phyloP scores from a whole-genome alignment of 2,329 filamentous ascomycete genomes.

The Bipolaris bicolor region DNA sequence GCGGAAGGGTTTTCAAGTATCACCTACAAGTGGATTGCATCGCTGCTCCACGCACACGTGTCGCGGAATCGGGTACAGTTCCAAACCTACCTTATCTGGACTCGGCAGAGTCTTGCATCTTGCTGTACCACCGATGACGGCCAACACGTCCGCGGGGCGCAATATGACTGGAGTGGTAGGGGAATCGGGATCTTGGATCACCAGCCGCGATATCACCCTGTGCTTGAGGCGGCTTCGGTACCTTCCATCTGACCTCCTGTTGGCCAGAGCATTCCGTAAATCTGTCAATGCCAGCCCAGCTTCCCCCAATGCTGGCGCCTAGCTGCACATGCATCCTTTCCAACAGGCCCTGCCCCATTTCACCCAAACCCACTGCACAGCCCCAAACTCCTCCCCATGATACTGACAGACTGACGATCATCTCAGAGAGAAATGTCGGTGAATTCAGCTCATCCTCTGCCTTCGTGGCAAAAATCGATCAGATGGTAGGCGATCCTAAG shows the following conservation, averaged over 20 bases:
- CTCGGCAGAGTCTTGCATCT: not conserved
- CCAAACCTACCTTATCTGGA: not conserved
- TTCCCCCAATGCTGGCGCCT: no score
- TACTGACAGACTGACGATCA: not conserved
- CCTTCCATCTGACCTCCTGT: no score
- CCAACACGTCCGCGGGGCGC: not conserved
- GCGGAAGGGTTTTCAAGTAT: no score
- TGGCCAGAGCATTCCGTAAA: no score
- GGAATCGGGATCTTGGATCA: not conserved
- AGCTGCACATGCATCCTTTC: no score
- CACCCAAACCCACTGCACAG: not conserved
- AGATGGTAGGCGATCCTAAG: not conserved
- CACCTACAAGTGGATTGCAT: not conserved
- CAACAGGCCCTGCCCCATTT: not conserved
- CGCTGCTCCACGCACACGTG: not conserved
- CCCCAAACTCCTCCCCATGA: not conserved
- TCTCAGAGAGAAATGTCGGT: not conserved
- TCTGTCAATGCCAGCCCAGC: no score
- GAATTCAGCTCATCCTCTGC: not conserved
- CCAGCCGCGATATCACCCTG: no score
- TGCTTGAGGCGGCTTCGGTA: no score
- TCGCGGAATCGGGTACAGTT: not conserved
- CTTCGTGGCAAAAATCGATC: not conserved
- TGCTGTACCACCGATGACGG: not conserved
- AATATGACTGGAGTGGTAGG: not conserved